These are phyloP conservation scores for Cercospora sojina DNA, from an alignment of 2,329 filamentous ascomycete species.

Conservation along the genomic window DNA sequence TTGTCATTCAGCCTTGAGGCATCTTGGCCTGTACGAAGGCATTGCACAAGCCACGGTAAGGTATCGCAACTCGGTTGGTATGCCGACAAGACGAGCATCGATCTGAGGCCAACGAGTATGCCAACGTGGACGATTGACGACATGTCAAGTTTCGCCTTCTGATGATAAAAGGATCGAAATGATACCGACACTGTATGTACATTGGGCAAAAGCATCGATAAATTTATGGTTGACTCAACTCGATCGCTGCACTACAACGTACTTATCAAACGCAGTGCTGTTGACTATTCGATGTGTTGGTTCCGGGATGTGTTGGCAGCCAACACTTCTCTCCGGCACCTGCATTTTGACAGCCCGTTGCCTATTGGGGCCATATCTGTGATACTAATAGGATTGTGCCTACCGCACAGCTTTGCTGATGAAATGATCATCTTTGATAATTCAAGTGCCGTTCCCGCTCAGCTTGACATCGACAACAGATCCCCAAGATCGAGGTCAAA, in stretches of 20 bases:
- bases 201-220: background rate
- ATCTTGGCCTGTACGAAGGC: background rate
- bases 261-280: background rate
- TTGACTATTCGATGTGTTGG: background rate
- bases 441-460: background rate
- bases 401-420: background rate
- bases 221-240: background rate
- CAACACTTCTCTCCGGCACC: background rate
- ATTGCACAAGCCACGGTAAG: background rate
- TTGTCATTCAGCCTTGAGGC: no score
- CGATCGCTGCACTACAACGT: background rate
- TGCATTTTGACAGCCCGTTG: background rate
- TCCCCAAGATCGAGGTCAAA: background rate
- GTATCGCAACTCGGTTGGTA: background rate
- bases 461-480: background rate
- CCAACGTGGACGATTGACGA: background rate
- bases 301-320: background rate
- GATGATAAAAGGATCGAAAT: background rate
- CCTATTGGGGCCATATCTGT: background rate
- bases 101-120: background rate
- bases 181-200: background rate
- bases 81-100: background rate
- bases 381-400: background rate
- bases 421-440: background rate
- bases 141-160: background rate